Base-by-base conservation (phyloP, 2,329 filamentous ascomycete species). In the Ilyonectria sp. region DNA sequence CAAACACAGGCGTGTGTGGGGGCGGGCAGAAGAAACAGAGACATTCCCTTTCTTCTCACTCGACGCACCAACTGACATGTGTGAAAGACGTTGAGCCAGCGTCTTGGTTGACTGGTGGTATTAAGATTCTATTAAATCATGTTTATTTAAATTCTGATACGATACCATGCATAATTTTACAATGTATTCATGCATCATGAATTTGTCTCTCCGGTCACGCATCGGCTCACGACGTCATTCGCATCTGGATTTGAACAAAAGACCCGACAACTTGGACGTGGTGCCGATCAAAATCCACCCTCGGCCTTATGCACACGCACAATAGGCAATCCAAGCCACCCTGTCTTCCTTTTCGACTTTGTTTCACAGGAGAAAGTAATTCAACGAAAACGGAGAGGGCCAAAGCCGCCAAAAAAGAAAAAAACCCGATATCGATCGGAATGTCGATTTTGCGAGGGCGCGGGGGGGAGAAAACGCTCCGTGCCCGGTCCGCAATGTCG, bases 241-340 rank as follows among this genome's bases (percentile, higher is more conserved):
- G 46, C 15, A 53, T 58, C 40, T 57, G 49, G 52, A 57, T 57
- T 7, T 44, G 9, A 31, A 11, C 23, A 6, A 26, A 26, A 26
- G 56, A 46, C 58, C 68, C 68, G 29, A 58, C 49, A 63, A 44
- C 43, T 44, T 44, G 60, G 69, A 23, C n/a, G 44, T 9, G 23
- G 21, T 31, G 67, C 56, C 52, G 62, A 69, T 71, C 65, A 8
- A 53, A 60, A 71, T 53, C 29, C 47, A 7, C 29, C 2, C 35
- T 15, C 33, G 33, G 33, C 17, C 33, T 43, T 44, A 37, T 21
- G 17, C 47, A 15, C 15, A 26, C 49, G 17, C 15, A 21, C 50
- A 26, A 23, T 58, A 40, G 33, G 19, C 17, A 64, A 35, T 8
- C 29, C 6, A 46, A 19, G 17, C 6, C n/a, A 46, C n/a, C n/a